These are phyloP conservation scores for Alternaria sp. DNA, from an alignment of 2,329 filamentous ascomycete species.

Conservation along the genomic window DNA sequence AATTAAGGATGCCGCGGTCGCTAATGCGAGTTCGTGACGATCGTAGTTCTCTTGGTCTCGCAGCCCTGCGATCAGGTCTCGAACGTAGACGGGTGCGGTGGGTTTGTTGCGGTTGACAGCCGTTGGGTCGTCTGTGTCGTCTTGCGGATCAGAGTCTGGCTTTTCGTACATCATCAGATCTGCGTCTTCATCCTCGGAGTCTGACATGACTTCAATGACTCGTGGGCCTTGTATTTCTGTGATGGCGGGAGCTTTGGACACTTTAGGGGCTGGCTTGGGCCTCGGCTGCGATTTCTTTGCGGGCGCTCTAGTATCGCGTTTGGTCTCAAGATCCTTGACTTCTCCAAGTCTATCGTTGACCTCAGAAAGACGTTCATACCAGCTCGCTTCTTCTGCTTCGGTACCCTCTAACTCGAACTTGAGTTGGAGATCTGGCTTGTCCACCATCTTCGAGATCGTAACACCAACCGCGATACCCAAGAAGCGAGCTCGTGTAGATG, in stretches of 20 bases:
- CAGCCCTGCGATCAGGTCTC: slow-evolving; percentile 80
- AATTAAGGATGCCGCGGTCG: slow-evolving; percentile 80
- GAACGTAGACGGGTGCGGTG: slow-evolving; percentile 86
- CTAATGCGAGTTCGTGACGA: slow-evolving; percentile 79
- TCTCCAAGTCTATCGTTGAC: slow-evolving; percentile 69
- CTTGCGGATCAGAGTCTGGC: slow-evolving; percentile 85
- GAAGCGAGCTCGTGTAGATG: slow-evolving; percentile 77
- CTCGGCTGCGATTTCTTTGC: slow-evolving; percentile 11
- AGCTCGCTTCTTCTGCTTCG: slow-evolving; percentile 73
- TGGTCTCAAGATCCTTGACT: slow-evolving; percentile 28
- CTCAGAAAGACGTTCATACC: slow-evolving; percentile 74
- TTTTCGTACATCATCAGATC: slow-evolving; percentile 82
- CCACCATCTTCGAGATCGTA: slow-evolving; percentile 70
- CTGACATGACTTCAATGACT: slow-evolving; percentile 63
- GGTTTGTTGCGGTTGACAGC: slow-evolving; percentile 83
- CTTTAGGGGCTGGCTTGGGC: slow-evolving; percentile 19
- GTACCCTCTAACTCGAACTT: slow-evolving; percentile 86
- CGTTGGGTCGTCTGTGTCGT: slow-evolving; percentile 92
- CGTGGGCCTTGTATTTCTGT: slow-evolving; percentile 52
- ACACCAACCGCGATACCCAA: slow-evolving; percentile 90
- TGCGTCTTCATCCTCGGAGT: slow-evolving; percentile 60
- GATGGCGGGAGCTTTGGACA: slow-evolving; percentile 22
- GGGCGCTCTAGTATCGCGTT: not conserved
- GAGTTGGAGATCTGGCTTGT: slow-evolving; percentile 73
- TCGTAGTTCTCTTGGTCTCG: slow-evolving; percentile 85